phyloP scores from a whole-genome alignment of 345 rosid genomes.

The Anacardium occidentale region DNA sequence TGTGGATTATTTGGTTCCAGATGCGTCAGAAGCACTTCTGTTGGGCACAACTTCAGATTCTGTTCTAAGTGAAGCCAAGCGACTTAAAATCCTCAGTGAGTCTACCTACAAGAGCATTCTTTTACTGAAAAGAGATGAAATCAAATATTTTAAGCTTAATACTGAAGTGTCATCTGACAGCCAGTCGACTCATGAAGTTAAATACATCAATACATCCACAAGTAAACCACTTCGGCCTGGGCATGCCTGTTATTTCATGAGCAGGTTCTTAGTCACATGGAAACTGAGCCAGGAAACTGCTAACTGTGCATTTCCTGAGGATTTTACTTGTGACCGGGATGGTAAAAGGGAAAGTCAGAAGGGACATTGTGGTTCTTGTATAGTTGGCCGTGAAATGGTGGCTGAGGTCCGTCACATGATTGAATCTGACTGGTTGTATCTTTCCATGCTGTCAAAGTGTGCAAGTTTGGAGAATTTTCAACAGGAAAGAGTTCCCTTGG shows the following conservation, averaged over 20 bases:
- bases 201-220: constrained; percentile 19
- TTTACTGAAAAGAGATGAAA: constrained; percentile 64
- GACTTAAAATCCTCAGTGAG: constrained; percentile 60
- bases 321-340: constrained; percentile 15
- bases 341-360: constrained; percentile 23
- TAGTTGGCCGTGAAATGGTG: constrained; percentile 27
- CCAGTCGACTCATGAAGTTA: constrained; percentile 25
- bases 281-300: constrained; percentile 26
- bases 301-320: constrained; percentile 14
- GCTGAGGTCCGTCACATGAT: constrained; percentile 62
- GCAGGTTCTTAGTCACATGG: constrained; percentile 74
- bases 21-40: constrained; percentile 45
- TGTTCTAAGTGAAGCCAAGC: constrained; percentile 61
- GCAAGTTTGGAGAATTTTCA: constrained; percentile 29
- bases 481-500: constrained; percentile 5
- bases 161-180: constrained; percentile 29
- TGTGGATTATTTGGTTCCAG: constrained; percentile 32
- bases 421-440: constrained; percentile 78
- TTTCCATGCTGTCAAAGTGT: constrained; percentile 54
- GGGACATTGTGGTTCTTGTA: constrained; percentile 29
- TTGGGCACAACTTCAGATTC: constrained; percentile 48
- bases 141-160: constrained; percentile 48
- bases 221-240: constrained; percentile 45
- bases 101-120: constrained; percentile 49
- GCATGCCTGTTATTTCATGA: constrained; percentile 62